Evolutionary conservation across 2,329 filamentous ascomycete genomes (phyloP).

Genomic region (Trichoderma sp.): DNA sequence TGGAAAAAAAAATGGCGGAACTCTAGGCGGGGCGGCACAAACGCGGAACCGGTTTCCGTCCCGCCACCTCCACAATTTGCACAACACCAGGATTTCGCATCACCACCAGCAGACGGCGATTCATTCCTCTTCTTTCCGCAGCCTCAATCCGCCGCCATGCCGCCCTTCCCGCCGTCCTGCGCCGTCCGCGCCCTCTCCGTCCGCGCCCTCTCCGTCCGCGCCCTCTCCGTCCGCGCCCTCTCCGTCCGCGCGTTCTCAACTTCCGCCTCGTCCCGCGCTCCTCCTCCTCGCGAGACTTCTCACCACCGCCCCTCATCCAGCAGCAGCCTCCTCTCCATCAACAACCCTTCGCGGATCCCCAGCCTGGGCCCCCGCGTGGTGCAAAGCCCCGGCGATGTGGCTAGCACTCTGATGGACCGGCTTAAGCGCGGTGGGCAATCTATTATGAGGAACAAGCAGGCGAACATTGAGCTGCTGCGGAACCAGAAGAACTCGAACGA

Average conservation of each 20-base stretch:
- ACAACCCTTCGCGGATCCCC: background rate
- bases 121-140: background rate
- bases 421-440: conserved; percentile 25
- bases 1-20: background rate
- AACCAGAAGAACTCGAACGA: conserved; percentile 45
- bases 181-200: conserved; percentile 24
- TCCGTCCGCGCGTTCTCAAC: conserved; percentile 32
- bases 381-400: conserved; percentile 26
- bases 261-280: conserved; percentile 26
- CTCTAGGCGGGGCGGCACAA: background rate
- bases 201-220: conserved; percentile 34
- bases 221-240: conserved; percentile 23
- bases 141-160: conserved; percentile 32
- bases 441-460: conserved; percentile 30
- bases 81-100: conserved; percentile 18
- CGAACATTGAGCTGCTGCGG: conserved; percentile 38
- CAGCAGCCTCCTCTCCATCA: conserved; percentile 27
- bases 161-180: conserved; percentile 37
- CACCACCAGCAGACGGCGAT: background rate
- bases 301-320: conserved; percentile 22
- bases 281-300: conserved; percentile 26
- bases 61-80: conserved; percentile 11
- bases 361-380: conserved; percentile 14
- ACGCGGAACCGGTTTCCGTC: conserved; percentile 12
- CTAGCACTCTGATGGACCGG: conserved; percentile 29